Base-by-base conservation (phyloP, 2,329 filamentous ascomycete genomes). In the Epichloe hybrida region DNA sequence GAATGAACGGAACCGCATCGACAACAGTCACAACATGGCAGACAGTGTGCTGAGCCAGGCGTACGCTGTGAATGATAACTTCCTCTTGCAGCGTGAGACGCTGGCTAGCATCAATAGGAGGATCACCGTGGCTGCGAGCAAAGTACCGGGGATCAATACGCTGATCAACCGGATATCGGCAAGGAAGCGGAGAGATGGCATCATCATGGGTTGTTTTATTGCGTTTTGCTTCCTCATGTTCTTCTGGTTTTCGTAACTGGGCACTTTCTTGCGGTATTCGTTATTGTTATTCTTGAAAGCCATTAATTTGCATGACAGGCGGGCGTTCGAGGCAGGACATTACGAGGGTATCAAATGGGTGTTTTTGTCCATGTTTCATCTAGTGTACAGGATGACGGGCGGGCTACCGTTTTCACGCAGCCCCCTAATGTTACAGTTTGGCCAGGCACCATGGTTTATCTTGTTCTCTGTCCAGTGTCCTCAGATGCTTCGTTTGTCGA, bases 51-150 rank as follows among this genome's bases (percentile, higher is more conserved):
- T 98, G 53, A 90, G 85, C 64, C 93, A 97, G 72, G 93, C 93
- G 7, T 98, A 98, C 69, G 90, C 91, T 11, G 88, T 97, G 49
- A 94, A 95, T 64, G 89, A 97, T 70, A 90, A 76, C 66, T 97
- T 98, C 65, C 76, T 79, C 13, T 62, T 89, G 51, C 93, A 98
- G 73, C 77, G 90, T 54, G 90, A 97, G 73, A 91, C 85, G 27
- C 69, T 98, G 55, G 79, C 84, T 43, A 94, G 80, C 66, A 91
- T 98, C 62, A 95, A 96, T 66, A 76, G 91, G 55, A 78, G 91
- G 55, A 97, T 98, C 66, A 89, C 88, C 4, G 75, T 85, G 36
- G 91, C 90, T 31, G 93, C 91, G 39, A 88, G 86, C 62, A 86
- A 95, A 64, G 85, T 98, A 15, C 93, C 93, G 0, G 93, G 93